phyloP scores from a whole-genome alignment of 805 yeast genomes.

The Priceomyces fermenticarens region DNA sequence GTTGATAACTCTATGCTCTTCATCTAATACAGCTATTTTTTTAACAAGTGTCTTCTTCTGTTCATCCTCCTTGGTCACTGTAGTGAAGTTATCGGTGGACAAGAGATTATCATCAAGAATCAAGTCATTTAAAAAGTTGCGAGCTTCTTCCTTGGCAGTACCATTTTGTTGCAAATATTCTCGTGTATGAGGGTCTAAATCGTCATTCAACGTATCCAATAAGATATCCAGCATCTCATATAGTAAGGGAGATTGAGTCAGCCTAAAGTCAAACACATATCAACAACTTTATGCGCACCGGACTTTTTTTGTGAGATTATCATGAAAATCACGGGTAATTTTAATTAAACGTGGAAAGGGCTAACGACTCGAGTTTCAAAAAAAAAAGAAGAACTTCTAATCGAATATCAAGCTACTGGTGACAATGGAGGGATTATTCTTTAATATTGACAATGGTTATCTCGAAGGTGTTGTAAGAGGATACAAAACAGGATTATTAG shows the following conservation, averaged over 20 bases:
- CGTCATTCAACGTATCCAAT: conserved; percentile 27
- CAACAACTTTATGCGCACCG: neutral
- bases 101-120: conserved; percentile 48
- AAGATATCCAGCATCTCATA: conserved; percentile 18
- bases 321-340: neutral
- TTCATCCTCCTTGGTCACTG: conserved; percentile 22
- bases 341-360: no score
- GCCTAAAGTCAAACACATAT: neutral
- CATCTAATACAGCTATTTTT: conserved; percentile 72
- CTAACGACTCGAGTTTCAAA: no score
- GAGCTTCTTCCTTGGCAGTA: conserved; percentile 17
- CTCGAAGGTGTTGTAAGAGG: conserved; percentile 96
- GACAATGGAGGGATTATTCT: conserved; percentile 86
- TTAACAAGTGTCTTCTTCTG: conserved; percentile 46
- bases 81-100: conserved; percentile 42
- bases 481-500: conserved; percentile 78
- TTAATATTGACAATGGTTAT: conserved; percentile 86
- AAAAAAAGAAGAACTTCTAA: neutral
- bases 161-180: conserved; percentile 17
- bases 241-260: neutral
- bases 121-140: conserved; percentile 35
- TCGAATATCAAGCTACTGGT: no score
- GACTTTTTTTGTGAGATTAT: neutral
- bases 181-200: conserved; percentile 21
- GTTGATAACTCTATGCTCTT: conserved; percentile 48